These are phyloP conservation scores for Apophysomyces elegans DNA, from an alignment of 371 early-diverging fungal species.

Conservation along the genomic window DNA sequence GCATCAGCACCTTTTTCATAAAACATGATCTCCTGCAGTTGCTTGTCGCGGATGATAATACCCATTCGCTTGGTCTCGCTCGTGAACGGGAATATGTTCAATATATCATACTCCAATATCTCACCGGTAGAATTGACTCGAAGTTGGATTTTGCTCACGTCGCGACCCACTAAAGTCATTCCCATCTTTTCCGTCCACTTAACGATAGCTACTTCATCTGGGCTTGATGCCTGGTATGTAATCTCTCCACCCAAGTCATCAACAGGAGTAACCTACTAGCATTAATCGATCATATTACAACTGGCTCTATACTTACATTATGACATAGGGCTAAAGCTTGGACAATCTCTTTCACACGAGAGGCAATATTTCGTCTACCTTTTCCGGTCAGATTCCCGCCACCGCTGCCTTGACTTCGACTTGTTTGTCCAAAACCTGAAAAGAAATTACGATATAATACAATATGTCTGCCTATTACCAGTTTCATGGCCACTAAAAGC, in stretches of 20 bases:
- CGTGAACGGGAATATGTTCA: conserved; percentile 97
- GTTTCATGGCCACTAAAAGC: conserved; percentile 54
- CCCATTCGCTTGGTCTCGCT: conserved; percentile 99
- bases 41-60: conserved; percentile 83
- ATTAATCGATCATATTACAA: not conserved
- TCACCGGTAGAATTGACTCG: conserved; percentile 56
- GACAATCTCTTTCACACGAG: conserved; percentile 81
- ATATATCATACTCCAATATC: conserved; percentile 72
- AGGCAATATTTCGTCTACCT: conserved; percentile 75
- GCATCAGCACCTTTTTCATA: conserved; percentile 99
- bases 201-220: conserved; percentile 99
- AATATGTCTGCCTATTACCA: not conserved
- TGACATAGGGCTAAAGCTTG: conserved; percentile 92
- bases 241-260: conserved; percentile 54
- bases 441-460: not conserved
- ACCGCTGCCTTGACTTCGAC: not conserved
- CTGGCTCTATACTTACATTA: conserved; percentile 67
- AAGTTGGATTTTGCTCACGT: conserved; percentile 73
- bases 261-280: conserved; percentile 54
- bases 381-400: conserved; percentile 37
- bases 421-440: not conserved
- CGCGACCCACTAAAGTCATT: conserved; percentile 79
- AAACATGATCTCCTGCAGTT: conserved; percentile 78
- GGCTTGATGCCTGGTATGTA: conserved; percentile 97
- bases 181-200: conserved; percentile 95